phyloP scores from a whole-genome alignment of 805 yeast genomes.

The Cyberlindnera maclurae region DNA sequence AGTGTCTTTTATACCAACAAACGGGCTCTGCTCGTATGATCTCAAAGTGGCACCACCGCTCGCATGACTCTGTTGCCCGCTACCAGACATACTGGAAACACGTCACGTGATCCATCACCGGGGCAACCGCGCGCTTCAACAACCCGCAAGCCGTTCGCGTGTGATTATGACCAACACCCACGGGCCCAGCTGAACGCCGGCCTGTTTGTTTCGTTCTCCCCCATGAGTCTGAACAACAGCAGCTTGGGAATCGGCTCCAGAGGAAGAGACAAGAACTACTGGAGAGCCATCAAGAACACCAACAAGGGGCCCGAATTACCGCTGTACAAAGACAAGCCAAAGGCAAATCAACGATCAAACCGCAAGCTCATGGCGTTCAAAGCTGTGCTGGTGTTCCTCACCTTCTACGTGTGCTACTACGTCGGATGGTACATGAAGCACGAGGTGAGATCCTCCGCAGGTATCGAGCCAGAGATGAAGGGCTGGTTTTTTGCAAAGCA shows the following conservation, averaged over 20 bases:
- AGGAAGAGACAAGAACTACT: conserved; percentile 11
- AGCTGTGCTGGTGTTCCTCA: conserved; percentile 33
- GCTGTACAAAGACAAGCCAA: conserved; percentile 46
- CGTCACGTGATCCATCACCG: too few species aligned
- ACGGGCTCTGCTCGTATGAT: too few species aligned
- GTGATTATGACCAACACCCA: too few species aligned
- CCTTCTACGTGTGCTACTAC: conserved; percentile 35
- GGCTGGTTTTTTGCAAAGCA: conserved; percentile 41
- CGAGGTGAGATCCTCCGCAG: conserved; percentile 6
- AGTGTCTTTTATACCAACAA: too few species aligned
- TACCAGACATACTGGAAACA: too few species aligned
- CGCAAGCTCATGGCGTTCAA: conserved; percentile 34
- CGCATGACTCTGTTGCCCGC: too few species aligned
- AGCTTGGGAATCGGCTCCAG: conserved; percentile 10
- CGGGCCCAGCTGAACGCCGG: too few species aligned
- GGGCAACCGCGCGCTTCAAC: too few species aligned
- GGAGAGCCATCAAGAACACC: conserved; percentile 17
- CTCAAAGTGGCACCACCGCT: too few species aligned
- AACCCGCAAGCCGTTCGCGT: too few species aligned
- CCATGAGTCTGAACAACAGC: conserved; percentile 1
- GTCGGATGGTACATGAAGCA: conserved; percentile 21
- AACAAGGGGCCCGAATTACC: conserved; percentile 28
- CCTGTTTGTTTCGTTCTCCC: too few species aligned
- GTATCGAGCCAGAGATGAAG: conserved; percentile 5
- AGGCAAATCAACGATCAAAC: conserved; percentile 5